Percentiles rank a stretch among this genome's conserved stretches.
These are phyloP conservation scores for Magnusiomyces fungicola DNA, from an alignment of 1,139 yeast species.

Conservation along the genomic window DNA sequence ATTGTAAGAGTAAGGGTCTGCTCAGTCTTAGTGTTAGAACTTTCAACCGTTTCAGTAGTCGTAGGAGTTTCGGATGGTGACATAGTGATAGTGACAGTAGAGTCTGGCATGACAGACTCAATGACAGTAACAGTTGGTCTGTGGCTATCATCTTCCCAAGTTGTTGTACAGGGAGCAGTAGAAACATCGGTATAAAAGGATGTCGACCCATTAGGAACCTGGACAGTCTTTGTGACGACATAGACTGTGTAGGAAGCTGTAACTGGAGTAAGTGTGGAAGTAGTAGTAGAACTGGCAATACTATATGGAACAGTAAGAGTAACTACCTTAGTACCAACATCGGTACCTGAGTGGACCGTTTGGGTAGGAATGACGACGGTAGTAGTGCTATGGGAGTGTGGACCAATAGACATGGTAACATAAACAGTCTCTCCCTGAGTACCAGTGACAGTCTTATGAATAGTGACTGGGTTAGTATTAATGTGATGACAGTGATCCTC, in stretches of 20 bases:
- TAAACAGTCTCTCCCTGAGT: neutral
- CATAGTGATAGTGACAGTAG: neutral
- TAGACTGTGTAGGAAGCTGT: neutral
- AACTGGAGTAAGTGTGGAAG: neutral
- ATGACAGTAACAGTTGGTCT: neutral
- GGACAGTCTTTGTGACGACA: neutral
- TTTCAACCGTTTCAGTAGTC: neutral
- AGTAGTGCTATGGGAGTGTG: neutral
- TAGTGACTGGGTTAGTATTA: neutral
- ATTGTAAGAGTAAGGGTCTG: neutral
- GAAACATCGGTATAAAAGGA: neutral
- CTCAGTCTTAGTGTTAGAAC: too few species aligned
- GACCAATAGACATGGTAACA: neutral
- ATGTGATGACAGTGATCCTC: neutral
- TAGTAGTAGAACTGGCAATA: neutral
- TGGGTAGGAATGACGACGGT: neutral
- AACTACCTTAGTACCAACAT: neutral
- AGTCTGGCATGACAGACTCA: neutral
- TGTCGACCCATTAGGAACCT: neutral
- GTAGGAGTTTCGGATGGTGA: neutral
- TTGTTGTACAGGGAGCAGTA: neutral
- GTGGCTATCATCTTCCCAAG: neutral
- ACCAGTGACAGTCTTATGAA: neutral
- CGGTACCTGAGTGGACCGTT: neutral
- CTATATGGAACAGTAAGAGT: slow-evolving; percentile 1